These are phyloP conservation scores for Heritiera littoralis DNA, from an alignment of 345 rosid genomes.

Conservation along the genomic window DNA sequence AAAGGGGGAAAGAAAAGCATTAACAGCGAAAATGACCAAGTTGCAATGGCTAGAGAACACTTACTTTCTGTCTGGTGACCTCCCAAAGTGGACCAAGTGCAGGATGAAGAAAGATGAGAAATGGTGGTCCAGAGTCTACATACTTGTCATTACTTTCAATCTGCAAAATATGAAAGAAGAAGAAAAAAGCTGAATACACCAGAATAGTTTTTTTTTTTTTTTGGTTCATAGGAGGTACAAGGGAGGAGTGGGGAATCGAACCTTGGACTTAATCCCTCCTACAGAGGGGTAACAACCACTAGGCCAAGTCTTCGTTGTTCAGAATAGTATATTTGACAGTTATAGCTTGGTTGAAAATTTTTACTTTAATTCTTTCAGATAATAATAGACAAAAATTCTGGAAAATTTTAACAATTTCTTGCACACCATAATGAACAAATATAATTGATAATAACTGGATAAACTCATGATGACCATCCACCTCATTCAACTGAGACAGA, in stretches of 20 bases:
- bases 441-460: background rate
- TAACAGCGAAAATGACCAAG: background rate
- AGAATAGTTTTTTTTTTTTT: too few species aligned
- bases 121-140: conserved; percentile 70
- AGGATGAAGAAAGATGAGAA: conserved; percentile 88
- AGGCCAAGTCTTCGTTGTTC: too few species aligned
- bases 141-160: conserved; percentile 66
- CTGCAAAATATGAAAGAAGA: conserved; percentile 35
- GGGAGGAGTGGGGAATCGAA: too few species aligned
- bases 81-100: conserved; percentile 98
- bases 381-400: background rate
- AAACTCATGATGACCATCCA: conserved; percentile 1
- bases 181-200: background rate
- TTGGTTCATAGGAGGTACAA: too few species aligned
- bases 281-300: too few species aligned
- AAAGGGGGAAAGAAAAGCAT: background rate
- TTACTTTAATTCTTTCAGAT: background rate
- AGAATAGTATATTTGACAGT: conserved; percentile 6
- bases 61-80: conserved; percentile 78
- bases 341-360: background rate
- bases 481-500: conserved; percentile 16
- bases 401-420: background rate
- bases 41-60: conserved; percentile 18
- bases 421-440: background rate
- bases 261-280: too few species aligned